Conservation (phyloP, 2,329 filamentous ascomycete species). For the Grosmannia penicillata region DNA sequence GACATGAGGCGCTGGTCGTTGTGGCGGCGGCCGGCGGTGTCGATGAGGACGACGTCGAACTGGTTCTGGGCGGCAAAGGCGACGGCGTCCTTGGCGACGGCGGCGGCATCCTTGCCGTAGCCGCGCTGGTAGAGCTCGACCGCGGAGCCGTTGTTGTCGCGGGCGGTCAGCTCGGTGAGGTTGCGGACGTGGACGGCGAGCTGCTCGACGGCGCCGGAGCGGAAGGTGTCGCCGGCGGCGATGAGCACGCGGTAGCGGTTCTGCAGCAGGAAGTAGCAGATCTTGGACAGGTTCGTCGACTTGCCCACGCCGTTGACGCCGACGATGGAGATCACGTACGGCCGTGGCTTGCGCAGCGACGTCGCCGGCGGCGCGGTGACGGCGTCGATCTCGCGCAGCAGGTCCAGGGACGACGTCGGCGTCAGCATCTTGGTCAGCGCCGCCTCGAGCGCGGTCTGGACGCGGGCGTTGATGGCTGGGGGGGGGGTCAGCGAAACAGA, state of each 20-base stretch:
- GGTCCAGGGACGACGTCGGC: slow-evolving; percentile 83
- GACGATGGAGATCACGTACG: slow-evolving; percentile 96
- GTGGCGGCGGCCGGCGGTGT: slow-evolving; percentile 87
- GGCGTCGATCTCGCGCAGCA: slow-evolving; percentile 81
- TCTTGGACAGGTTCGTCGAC: slow-evolving; percentile 93
- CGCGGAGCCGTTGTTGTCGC: slow-evolving; percentile 57
- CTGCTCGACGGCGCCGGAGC: slow-evolving; percentile 93
- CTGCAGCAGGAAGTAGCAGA: slow-evolving; percentile 93
- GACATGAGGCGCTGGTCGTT: slow-evolving; percentile 96
- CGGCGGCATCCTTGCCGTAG: slow-evolving; percentile 93
- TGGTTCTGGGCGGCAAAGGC: slow-evolving; percentile 55
- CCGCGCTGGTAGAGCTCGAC: slow-evolving; percentile 94
- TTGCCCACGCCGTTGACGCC: slow-evolving; percentile 98
- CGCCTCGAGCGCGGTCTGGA: slow-evolving; percentile 78
- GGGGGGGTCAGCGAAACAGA: slow-evolving; percentile 8
- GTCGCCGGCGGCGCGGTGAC: slow-evolving; percentile 53
- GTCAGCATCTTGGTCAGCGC: slow-evolving; percentile 92
- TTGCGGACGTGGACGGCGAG: slow-evolving; percentile 91
- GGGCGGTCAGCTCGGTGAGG: slow-evolving; percentile 70
- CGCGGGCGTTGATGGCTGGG: slow-evolving; percentile 57
- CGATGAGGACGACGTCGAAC: slow-evolving; percentile 91
- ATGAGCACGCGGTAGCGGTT: slow-evolving; percentile 95
- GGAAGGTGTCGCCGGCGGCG: slow-evolving; percentile 91
- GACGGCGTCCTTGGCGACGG: slow-evolving; percentile 92
- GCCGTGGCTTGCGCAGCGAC: slow-evolving; percentile 50